Conservation (phyloP, 192 early-diverging fungal genomes). For the Linnemannia hyalina region DNA sequence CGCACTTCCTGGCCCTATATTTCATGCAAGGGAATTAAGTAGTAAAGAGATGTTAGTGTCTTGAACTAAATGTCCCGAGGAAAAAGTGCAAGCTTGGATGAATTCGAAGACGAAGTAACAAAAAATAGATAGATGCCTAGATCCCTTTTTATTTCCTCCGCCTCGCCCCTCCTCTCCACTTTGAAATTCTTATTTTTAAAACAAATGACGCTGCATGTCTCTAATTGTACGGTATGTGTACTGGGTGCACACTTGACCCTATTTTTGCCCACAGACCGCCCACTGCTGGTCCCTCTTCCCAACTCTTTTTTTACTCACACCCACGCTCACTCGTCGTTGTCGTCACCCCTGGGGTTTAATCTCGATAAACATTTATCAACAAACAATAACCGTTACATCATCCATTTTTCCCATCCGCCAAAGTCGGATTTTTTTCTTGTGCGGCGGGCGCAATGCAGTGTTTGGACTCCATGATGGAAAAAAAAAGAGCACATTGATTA, state of each 20-base stretch:
- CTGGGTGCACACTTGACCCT: neutral
- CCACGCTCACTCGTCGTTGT: neutral
- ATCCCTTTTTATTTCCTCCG: neutral
- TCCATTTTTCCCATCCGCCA: neutral
- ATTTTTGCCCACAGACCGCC: neutral
- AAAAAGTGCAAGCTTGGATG: neutral
- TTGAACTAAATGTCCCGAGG: neutral
- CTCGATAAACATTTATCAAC: neutral
- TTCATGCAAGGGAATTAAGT: neutral
- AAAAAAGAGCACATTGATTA: neutral
- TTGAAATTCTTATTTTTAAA: neutral
- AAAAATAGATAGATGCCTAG: neutral
- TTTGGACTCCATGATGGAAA: neutral
- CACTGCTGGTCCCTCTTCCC: neutral
- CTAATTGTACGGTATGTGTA: neutral
- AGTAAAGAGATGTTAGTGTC: neutral
- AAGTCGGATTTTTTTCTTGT: neutral
- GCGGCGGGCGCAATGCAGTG: neutral
- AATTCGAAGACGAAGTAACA: neutral
- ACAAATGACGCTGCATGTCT: neutral
- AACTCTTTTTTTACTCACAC: too few species aligned
- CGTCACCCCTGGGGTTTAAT: neutral
- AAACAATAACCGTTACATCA: neutral
- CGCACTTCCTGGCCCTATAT: constrained; percentile 31
- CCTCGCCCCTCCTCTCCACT: neutral